Conservation (phyloP, 2,329 filamentous ascomycete genomes). For the Lachnellula willkommii region DNA sequence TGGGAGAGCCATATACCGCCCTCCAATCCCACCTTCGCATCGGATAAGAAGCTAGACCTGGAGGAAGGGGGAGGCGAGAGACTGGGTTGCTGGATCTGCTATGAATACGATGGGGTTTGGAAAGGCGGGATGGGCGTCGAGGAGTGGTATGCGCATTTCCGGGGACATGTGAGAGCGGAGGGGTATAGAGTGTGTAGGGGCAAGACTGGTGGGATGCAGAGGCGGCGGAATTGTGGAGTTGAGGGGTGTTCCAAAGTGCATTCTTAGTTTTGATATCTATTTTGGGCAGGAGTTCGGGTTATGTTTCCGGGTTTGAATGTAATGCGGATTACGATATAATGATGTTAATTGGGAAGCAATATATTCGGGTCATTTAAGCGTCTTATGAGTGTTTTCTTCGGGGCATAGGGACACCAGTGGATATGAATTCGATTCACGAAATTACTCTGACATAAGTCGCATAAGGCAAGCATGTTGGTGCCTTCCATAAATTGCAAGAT, state of each 20-base stretch:
- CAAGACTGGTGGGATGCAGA: slow-evolving; percentile 25
- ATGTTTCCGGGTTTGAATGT: no score
- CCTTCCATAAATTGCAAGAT: no score
- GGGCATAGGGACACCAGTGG: no score
- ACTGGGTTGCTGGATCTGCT: slow-evolving; percentile 25
- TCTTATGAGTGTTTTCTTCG: no score
- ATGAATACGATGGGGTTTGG: slow-evolving; percentile 23
- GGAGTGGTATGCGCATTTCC: slow-evolving; percentile 24
- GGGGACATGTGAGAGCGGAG: slow-evolving; percentile 20
- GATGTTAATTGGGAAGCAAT: no score
- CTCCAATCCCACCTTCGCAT: neutral
- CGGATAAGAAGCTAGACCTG: neutral
- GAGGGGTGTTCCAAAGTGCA: slow-evolving; percentile 23
- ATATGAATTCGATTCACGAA: no score
- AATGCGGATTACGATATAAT: no score
- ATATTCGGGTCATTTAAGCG: no score
- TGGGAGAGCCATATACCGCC: slow-evolving; percentile 24
- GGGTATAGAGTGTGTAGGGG: slow-evolving; percentile 23
- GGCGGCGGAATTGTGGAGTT: slow-evolving; percentile 23
- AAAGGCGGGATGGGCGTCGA: slow-evolving; percentile 15
- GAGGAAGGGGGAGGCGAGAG: slow-evolving; percentile 10
- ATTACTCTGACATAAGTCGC: no score
- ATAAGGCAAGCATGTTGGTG: no score
- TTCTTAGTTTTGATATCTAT: slow-evolving; percentile 8
- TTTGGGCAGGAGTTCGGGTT: no score